These are phyloP conservation scores for Thuja plicata DNA, from an alignment of 83 land plant species.

Conservation along the genomic window DNA sequence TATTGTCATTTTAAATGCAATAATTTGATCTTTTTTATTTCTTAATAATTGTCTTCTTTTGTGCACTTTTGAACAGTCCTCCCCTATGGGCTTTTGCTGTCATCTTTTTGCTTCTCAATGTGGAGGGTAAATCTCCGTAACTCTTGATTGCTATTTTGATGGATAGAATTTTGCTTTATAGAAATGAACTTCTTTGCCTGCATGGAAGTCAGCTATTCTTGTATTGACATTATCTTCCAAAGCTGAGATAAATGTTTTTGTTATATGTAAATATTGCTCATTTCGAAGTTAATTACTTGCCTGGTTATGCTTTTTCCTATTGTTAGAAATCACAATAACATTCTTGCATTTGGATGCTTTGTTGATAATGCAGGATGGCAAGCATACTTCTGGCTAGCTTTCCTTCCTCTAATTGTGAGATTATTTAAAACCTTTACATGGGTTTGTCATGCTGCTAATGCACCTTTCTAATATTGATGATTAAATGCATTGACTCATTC, in stretches of 20 bases:
- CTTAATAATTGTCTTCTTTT: not conserved
- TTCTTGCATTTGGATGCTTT: not conserved
- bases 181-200: not conserved
- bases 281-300: not conserved
- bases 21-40: not conserved
- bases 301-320: not conserved
- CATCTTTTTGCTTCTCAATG: constrained; percentile 54
- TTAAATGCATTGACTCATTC: not conserved
- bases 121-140: constrained; percentile 34
- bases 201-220: not conserved
- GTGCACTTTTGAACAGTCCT: constrained; percentile 1
- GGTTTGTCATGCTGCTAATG: not conserved
- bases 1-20: not conserved
- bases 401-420: constrained; percentile 63
- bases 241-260: not conserved
- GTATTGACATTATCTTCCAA: not conserved
- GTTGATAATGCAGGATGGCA: constrained; percentile 49
- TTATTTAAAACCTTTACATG: not conserved
- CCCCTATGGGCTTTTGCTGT: constrained; percentile 54
- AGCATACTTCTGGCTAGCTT: constrained; percentile 40
- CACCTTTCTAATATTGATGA: not conserved
- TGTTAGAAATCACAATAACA: not conserved
- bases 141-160: not conserved
- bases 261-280: not conserved
- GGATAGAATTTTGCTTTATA: not conserved